These are phyloP conservation scores for Leccinellum luteum DNA, from an alignment of 768 basidiomycete genomes.

Conservation along the genomic window DNA sequence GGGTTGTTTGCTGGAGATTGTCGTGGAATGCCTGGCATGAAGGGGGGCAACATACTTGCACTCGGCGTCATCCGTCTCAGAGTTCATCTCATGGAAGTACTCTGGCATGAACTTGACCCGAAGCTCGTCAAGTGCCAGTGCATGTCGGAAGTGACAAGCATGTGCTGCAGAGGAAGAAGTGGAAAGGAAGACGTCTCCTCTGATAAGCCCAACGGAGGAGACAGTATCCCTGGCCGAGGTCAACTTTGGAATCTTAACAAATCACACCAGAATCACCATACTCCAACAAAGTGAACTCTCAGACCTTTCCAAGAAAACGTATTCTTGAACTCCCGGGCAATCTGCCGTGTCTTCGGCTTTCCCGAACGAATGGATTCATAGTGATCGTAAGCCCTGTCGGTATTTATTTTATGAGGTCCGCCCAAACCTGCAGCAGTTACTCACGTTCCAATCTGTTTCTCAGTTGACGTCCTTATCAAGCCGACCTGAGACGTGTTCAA, in stretches of 20 bases:
- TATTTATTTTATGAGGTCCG: background rate
- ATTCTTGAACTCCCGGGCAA: constrained; percentile 38
- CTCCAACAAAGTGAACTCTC: constrained; percentile 49
- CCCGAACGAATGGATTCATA: constrained; percentile 16
- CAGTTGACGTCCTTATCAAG: constrained; percentile 29
- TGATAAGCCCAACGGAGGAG: constrained; percentile 56
- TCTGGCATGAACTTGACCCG: constrained; percentile 56
- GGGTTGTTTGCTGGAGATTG: background rate
- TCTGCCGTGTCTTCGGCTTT: constrained; percentile 19
- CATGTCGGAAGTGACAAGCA: constrained; percentile 61
- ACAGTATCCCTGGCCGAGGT: constrained; percentile 57
- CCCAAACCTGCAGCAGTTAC: background rate
- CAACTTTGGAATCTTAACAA: background rate
- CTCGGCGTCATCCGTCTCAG: constrained; percentile 10
- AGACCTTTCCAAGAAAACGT: constrained; percentile 44
- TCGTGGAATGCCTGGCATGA: background rate
- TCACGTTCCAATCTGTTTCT: constrained; percentile 34
- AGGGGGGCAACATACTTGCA: constrained; percentile 8
- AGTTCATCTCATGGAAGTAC: constrained; percentile 33
- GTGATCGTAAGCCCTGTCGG: constrained; percentile 18
- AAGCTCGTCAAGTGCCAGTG: constrained; percentile 61
- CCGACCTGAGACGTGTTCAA: constrained; percentile 12
- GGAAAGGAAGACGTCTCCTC: constrained; percentile 45
- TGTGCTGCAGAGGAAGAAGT: constrained; percentile 56
- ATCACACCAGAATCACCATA: constrained; percentile 37